These are phyloP conservation scores for Saprolegnia diclina DNA, from an alignment of 352 stramenopile genomes.

Conservation along the genomic window DNA sequence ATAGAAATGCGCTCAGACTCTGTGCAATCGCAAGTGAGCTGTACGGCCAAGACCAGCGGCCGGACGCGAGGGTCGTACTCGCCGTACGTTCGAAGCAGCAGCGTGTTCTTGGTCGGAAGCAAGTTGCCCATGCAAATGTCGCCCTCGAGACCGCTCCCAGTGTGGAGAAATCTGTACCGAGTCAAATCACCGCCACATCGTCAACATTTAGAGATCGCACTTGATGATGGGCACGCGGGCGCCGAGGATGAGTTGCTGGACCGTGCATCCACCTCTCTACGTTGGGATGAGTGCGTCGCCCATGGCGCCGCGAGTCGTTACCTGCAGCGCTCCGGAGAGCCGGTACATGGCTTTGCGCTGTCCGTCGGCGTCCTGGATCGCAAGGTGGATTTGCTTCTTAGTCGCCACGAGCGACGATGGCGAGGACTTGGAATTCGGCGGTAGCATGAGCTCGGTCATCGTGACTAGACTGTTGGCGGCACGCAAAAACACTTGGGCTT, in stretches of 20 bases:
- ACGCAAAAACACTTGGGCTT: neutral
- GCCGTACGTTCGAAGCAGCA: constrained; percentile 72
- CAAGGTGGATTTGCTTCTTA: neutral
- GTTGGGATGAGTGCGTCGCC: neutral
- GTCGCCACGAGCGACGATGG: neutral
- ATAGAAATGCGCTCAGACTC: neutral
- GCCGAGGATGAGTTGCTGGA: constrained; percentile 57
- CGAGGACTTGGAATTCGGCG: neutral
- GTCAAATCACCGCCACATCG: neutral
- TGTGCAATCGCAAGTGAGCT: neutral
- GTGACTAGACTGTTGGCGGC: neutral
- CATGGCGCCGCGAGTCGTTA: neutral
- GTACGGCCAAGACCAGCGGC: constrained; percentile 82
- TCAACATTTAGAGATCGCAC: neutral
- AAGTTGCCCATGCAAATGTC: constrained; percentile 84
- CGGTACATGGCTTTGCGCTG: constrained; percentile 9
- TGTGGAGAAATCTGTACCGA: constrained; percentile 45
- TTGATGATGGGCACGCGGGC: constrained; percentile 76
- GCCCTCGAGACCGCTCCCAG: constrained; percentile 51
- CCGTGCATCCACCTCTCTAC: constrained; percentile 39
- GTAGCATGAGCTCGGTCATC: neutral
- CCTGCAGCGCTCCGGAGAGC: neutral
- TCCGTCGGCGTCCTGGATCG: neutral
- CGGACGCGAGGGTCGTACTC: constrained; percentile 69
- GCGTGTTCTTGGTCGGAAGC: constrained; percentile 71